phyloP scores from a whole-genome alignment of 257 asterid genomes.

The Solanum tarijense region DNA sequence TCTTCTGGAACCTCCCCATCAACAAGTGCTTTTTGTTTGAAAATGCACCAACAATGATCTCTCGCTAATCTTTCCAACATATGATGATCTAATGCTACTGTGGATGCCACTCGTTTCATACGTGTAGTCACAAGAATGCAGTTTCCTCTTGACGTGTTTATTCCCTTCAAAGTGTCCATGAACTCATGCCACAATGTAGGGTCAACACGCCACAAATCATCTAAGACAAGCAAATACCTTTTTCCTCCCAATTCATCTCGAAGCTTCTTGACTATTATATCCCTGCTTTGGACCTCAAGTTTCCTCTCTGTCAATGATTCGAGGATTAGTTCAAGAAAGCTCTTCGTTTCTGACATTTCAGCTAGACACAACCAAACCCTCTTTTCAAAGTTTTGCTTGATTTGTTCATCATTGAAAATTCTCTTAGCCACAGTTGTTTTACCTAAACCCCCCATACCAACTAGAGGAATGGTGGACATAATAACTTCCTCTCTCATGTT shows the following conservation, averaged over 20 bases:
- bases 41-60: conserved; percentile 4
- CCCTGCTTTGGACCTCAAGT: background rate
- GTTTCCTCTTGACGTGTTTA: too few species aligned
- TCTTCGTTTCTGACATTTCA: too few species aligned
- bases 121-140: conserved; percentile 5
- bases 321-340: too few species aligned
- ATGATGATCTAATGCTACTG: background rate
- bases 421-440: too few species aligned
- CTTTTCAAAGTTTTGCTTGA: too few species aligned
- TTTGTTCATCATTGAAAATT: too few species aligned
- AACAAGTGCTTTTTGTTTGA: background rate
- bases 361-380: too few species aligned
- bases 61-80: background rate
- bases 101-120: background rate
- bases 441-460: too few species aligned
- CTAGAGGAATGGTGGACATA: fast-evolving
- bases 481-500: too few species aligned
- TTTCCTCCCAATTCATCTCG: background rate
- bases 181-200: too few species aligned
- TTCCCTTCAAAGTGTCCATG: too few species aligned
- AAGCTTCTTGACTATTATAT: background rate
- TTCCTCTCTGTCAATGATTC: too few species aligned
- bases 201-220: conserved; percentile 14
- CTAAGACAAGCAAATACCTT: conserved; percentile 15
- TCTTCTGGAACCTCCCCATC: background rate